These are phyloP conservation scores for Cryptosporidium bovis DNA, from an alignment of 169 alveolate species.

Conservation along the genomic window DNA sequence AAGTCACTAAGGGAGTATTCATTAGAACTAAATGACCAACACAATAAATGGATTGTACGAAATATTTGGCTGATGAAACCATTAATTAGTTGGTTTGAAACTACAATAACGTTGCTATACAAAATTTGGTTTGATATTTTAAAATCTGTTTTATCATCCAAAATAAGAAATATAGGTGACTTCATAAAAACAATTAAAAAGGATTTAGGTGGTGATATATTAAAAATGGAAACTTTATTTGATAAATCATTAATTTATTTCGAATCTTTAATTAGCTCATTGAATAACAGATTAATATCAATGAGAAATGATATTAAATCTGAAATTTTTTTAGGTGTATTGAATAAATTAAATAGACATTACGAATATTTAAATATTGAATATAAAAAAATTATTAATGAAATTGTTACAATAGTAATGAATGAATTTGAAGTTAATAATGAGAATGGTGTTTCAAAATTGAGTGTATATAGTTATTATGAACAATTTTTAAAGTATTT, in stretches of 20 bases:
- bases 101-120: not conserved
- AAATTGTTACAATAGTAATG: not conserved
- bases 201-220: not conserved
- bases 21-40: not conserved
- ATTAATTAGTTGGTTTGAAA: conserved; percentile 40
- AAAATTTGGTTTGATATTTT: not conserved
- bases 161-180: conserved; percentile 28
- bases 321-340: not conserved
- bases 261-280: not conserved
- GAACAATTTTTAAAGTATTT: not conserved
- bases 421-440: not conserved
- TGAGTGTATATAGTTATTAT: not conserved
- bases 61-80: conserved; percentile 9
- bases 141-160: conserved; percentile 35
- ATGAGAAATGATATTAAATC: conserved; percentile 9
- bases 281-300: not conserved
- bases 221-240: not conserved
- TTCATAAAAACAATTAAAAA: not conserved
- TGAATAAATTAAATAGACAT: conserved; percentile 2
- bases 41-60: conserved; percentile 19
- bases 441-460: no score
- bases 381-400: conserved; percentile 3
- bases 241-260: conserved; percentile 6
- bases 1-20: not conserved
- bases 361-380: not conserved